phyloP scores from a whole-genome alignment of 2,329 filamentous ascomycete genomes.

The Monilinia laxa region DNA sequence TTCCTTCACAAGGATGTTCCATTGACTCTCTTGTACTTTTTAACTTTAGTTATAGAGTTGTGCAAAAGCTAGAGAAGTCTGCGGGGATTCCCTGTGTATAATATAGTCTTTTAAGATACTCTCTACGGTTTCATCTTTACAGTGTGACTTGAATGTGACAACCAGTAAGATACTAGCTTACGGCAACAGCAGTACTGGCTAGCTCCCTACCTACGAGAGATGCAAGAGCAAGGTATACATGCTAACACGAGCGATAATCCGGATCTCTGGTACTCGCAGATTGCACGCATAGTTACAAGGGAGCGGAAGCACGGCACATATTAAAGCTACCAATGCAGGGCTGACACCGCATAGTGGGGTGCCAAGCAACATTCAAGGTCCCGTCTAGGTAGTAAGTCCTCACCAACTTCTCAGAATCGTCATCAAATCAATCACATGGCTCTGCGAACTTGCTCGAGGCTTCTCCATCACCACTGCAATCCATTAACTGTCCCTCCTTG shows the following conservation, averaged over 20 bases:
- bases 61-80: neutral
- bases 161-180: neutral
- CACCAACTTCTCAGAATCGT: no score
- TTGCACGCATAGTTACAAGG: neutral
- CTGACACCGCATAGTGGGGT: neutral
- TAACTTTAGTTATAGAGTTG: neutral
- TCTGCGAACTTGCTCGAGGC: no score
- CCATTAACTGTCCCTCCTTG: no score
- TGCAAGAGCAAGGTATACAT: neutral
- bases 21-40: neutral
- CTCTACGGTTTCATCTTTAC: neutral
- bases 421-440: no score
- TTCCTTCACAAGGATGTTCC: neutral
- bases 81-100: neutral
- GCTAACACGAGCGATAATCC: neutral
- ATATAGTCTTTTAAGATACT: neutral
- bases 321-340: neutral
- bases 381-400: no score
- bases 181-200: neutral
- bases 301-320: neutral
- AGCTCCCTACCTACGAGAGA: neutral
- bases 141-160: neutral
- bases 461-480: no score
- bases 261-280: neutral
- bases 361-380: neutral